A percentile compares a stretch with the other conserved stretches of the same genome.
phyloP scores from a whole-genome alignment of 805 yeast species.

The Metschnikowia rubicola region DNA sequence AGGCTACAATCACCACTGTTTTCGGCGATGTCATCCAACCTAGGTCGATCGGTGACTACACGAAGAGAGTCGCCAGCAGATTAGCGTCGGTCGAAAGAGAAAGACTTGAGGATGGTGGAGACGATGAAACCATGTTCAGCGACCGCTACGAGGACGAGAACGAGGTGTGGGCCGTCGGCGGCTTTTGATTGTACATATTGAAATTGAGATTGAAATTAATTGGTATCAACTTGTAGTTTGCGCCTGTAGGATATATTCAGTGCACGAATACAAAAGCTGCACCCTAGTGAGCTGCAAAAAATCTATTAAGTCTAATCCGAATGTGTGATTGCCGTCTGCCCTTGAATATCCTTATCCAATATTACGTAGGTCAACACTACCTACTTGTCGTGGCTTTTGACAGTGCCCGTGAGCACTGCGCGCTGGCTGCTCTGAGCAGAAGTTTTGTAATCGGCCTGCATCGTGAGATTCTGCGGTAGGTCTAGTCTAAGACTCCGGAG shows the following conservation, averaged over 20 bases:
- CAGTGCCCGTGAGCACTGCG: conserved; percentile 5
- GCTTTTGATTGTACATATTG: conserved; percentile 18
- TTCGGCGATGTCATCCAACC: conserved; percentile 49
- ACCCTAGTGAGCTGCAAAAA: too few species aligned
- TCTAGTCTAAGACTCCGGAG: conserved; percentile 49
- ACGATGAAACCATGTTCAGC: conserved; percentile 75
- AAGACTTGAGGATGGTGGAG: conserved; percentile 86
- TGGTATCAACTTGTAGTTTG: too few species aligned
- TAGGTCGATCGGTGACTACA: conserved; percentile 83
- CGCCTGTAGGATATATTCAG: too few species aligned
- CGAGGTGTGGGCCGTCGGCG: conserved; percentile 88
- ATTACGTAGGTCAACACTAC: not conserved
- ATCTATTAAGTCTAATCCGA: too few species aligned
- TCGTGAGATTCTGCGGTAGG: conserved; percentile 41
- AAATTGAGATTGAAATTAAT: too few species aligned
- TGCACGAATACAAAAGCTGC: too few species aligned
- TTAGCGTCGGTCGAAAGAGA: conserved; percentile 86
- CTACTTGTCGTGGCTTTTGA: conserved; percentile 2
- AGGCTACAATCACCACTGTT: conserved; percentile 36
- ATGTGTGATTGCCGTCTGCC: too few species aligned
- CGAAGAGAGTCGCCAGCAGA: conserved; percentile 84
- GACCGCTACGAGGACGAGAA: conserved; percentile 83
- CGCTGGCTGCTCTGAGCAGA: conserved; percentile 1
- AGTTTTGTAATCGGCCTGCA: conserved; percentile 10
- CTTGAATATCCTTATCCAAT: not conserved